Percentiles rank a stretch among this genome's conserved stretches.
These are phyloP conservation scores for Zoysia pacifica DNA, from an alignment of 176 grass and related monocot species.

Conservation along the genomic window DNA sequence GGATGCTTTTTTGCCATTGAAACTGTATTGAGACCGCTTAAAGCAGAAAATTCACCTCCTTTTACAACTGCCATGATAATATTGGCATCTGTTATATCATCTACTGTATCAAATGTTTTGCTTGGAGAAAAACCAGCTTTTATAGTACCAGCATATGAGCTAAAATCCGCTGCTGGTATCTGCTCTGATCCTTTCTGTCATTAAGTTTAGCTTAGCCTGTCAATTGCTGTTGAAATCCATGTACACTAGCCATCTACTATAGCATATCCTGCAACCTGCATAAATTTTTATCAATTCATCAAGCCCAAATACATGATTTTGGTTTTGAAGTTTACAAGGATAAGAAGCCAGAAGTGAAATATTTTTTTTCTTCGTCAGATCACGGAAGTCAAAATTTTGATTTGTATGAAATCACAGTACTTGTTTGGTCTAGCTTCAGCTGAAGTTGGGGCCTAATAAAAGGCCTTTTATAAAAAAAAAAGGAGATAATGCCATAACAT, in stretches of 20 bases:
- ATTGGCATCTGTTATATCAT: conserved; percentile 95
- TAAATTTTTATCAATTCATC: background rate
- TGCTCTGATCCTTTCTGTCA: conserved; percentile 43
- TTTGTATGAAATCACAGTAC: background rate
- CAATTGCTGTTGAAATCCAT: background rate
- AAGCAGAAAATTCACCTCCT: conserved; percentile 98
- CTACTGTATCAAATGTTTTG: conserved; percentile 93
- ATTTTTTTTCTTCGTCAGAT: background rate
- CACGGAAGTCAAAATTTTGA: background rate
- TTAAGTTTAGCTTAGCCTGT: conserved; percentile 28
- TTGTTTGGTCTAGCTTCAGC: background rate
- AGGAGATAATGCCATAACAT: background rate
- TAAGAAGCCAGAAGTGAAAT: background rate
- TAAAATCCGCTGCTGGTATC: conserved; percentile 95
- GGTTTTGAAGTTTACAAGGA: background rate
- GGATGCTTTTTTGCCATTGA: conserved; percentile 96
- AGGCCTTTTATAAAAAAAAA: background rate
- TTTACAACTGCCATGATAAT: conserved; percentile 98
- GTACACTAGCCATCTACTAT: background rate
- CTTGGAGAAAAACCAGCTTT: conserved; percentile 97
- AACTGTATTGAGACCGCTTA: conserved; percentile 90
- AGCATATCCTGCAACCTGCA: background rate
- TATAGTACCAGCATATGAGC: conserved; percentile 84
- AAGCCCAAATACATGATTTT: background rate
- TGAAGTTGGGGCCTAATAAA: background rate